Percentiles rank a stretch among this genome's conserved stretches.
Conservation (phyloP, 768 basidiomycete species). For the Trametes gibbosa region DNA sequence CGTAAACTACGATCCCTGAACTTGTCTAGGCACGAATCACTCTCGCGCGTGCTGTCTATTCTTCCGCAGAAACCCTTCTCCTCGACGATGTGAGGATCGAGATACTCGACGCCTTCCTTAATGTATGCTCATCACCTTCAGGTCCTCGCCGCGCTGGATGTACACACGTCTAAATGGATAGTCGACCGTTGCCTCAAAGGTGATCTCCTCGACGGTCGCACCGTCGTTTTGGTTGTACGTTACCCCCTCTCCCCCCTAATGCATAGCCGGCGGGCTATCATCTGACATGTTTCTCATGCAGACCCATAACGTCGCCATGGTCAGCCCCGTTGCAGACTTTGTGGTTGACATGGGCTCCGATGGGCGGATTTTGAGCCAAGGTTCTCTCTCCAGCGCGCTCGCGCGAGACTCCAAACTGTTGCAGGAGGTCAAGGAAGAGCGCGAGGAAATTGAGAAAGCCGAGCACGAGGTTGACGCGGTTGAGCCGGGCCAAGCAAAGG, state of each 20-base stretch:
- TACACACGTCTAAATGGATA: constrained; percentile 48
- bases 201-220: constrained; percentile 42
- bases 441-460: constrained; percentile 20
- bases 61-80: constrained; percentile 34
- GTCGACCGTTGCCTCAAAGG: constrained; percentile 41
- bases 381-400: constrained; percentile 45
- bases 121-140: neutral
- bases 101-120: constrained; percentile 13
- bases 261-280: too few relatives aligned
- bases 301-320: constrained; percentile 52
- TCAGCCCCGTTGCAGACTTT: constrained; percentile 47
- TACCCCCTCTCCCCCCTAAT: neutral
- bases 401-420: constrained; percentile 34
- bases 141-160: constrained; percentile 47
- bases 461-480: constrained; percentile 25
- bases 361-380: constrained; percentile 47
- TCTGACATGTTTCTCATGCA: constrained; percentile 2
- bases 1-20: neutral
- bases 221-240: constrained; percentile 45
- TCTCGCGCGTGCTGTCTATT: constrained; percentile 41
- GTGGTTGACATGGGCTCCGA: constrained; percentile 51
- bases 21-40: constrained; percentile 34
- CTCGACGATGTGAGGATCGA: constrained; percentile 36
- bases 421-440: constrained; percentile 24
- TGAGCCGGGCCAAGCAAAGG: constrained; percentile 8